phyloP scores from a whole-genome alignment of 768 basidiomycete genomes.

The Suillus luteus region DNA sequence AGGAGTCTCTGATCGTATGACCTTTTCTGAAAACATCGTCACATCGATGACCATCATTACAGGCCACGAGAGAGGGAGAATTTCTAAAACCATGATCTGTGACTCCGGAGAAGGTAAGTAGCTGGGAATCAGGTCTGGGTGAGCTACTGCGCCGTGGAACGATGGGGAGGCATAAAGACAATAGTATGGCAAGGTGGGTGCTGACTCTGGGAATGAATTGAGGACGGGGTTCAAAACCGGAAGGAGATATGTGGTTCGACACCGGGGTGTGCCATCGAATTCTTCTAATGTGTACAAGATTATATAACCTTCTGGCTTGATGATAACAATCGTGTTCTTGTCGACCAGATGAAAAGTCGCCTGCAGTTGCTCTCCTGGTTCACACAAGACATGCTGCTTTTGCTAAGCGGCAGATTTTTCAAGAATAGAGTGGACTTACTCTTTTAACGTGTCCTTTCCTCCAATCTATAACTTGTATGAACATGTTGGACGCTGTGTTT shows the following conservation, averaged over 20 bases:
- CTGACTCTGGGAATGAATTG: no score
- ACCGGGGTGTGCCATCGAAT: not conserved
- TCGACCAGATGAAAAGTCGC: not conserved
- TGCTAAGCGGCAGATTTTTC: not conserved
- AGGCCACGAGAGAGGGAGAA: not conserved
- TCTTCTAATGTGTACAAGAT: not conserved
- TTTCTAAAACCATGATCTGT: not conserved
- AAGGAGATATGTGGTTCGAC: not conserved
- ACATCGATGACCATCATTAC: constrained; percentile 1
- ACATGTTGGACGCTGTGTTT: not conserved
- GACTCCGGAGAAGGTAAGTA: constrained; percentile 2
- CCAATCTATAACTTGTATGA: constrained; percentile 5
- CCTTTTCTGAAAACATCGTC: not conserved
- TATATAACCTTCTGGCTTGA: not conserved
- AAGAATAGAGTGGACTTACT: not conserved
- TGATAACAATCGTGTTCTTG: not conserved
- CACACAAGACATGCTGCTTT: not conserved
- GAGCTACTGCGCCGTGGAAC: not conserved
- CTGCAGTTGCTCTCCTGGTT: not conserved
- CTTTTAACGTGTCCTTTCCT: not conserved
- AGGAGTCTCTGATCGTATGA: not conserved
- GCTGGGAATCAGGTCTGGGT: not conserved
- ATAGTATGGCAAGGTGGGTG: not conserved
- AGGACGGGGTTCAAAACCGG: not conserved
- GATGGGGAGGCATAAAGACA: not conserved